A percentile compares a stretch with the other conserved stretches of the same genome.
Evolutionary conservation across 768 basidiomycete genomes (phyloP).

Genomic region (Postia placenta): DNA sequence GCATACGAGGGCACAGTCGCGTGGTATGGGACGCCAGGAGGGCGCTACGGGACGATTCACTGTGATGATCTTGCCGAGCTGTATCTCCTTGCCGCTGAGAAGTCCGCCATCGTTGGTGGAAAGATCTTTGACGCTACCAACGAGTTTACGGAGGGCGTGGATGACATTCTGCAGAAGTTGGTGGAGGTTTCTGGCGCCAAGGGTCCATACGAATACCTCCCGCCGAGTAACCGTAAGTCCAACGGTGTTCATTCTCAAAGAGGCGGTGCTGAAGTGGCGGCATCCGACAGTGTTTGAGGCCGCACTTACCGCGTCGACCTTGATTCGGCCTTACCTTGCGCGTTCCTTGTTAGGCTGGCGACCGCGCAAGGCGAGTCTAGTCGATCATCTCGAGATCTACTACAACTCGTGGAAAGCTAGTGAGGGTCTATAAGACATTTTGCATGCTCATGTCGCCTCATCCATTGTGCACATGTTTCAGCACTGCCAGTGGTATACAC

Average conservation of each 20-base stretch:
- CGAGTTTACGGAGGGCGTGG: slow-evolving; percentile 32
- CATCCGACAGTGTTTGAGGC: slow-evolving; percentile 28
- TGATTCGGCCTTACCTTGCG: slow-evolving; percentile 33
- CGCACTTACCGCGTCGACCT: slow-evolving; percentile 25
- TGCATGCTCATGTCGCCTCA: not conserved
- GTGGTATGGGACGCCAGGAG: slow-evolving; percentile 31
- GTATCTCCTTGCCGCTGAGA: slow-evolving; percentile 35
- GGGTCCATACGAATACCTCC: slow-evolving; percentile 28
- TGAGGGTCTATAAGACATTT: not conserved
- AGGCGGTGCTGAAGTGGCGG: not conserved
- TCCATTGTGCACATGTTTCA: too few species aligned
- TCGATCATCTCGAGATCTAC: slow-evolving; percentile 38
- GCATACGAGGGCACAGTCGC: slow-evolving; percentile 25
- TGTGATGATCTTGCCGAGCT: slow-evolving; percentile 41
- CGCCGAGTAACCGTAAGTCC: slow-evolving; percentile 31
- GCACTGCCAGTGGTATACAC: too few species aligned
- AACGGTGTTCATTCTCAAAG: not conserved
- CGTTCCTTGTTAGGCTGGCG: slow-evolving; percentile 38
- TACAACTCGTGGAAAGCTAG: slow-evolving; percentile 30
- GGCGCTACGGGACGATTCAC: slow-evolving; percentile 32
- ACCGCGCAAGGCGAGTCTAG: slow-evolving; percentile 33
- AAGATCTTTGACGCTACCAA: slow-evolving; percentile 37
- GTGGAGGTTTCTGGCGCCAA: slow-evolving; percentile 32
- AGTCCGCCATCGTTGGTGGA: slow-evolving; percentile 29
- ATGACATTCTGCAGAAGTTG: slow-evolving; percentile 33